A percentile compares a stretch with the other conserved stretches of the same genome.
Evolutionary conservation across 805 yeast genomes (phyloP).

Genomic region (Cyberlindnera nakhonratchasimensis): DNA sequence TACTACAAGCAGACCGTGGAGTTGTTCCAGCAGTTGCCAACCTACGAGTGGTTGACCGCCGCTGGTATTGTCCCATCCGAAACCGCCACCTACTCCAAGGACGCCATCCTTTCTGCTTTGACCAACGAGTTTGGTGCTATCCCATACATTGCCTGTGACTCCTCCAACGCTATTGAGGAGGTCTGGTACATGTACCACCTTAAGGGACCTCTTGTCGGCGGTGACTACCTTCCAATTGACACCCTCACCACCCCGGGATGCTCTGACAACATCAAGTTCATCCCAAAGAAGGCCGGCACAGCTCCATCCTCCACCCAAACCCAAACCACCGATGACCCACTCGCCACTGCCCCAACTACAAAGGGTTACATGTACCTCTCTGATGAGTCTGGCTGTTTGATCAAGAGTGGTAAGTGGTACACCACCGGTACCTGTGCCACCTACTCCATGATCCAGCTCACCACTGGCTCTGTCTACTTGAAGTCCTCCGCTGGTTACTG

Average conservation of each 20-base stretch:
- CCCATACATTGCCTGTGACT: constrained; percentile 62
- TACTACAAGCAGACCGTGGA: constrained; percentile 60
- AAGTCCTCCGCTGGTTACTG: constrained; percentile 75
- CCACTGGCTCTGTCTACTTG: constrained; percentile 52
- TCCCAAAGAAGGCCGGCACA: constrained; percentile 38
- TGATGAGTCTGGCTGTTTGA: constrained; percentile 68
- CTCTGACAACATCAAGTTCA: constrained; percentile 58
- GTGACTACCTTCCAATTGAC: constrained; percentile 63
- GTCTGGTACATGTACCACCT: constrained; percentile 79
- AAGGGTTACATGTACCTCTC: constrained; percentile 49
- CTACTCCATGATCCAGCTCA: constrained; percentile 41
- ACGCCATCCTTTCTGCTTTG: constrained; percentile 52
- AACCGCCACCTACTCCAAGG: constrained; percentile 51
- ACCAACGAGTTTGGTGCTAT: constrained; percentile 47
- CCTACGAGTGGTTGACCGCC: constrained; percentile 59
- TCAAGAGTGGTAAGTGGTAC: constrained; percentile 85
- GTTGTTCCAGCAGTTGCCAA: constrained; percentile 57
- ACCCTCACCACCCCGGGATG: constrained; percentile 54
- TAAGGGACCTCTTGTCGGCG: constrained; percentile 67
- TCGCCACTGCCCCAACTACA: constrained; percentile 22
- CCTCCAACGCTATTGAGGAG: constrained; percentile 40
- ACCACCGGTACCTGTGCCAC: constrained; percentile 81
- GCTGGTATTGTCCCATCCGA: constrained; percentile 71
- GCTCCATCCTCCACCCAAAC: constrained; percentile 11
- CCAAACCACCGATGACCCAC: constrained; percentile 26